These are phyloP conservation scores for Xanthoconium separans DNA, from an alignment of 1,284 basidiomycete genomes.

Conservation along the genomic window DNA sequence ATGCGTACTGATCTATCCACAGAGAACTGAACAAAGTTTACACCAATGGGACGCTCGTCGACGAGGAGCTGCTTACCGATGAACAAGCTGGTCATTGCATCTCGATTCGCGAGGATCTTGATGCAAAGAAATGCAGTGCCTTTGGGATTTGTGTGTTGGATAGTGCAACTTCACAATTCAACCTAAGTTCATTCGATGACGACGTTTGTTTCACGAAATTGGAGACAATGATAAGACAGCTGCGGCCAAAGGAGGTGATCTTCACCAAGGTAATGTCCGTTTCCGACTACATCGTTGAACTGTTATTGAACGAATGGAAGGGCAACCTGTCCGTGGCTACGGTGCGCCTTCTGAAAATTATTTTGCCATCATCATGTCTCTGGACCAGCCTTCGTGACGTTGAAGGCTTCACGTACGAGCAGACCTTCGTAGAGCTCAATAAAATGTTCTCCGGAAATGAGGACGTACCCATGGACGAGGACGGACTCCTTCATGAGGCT, in stretches of 20 bases:
- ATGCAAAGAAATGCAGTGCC: slow-evolving; percentile 46
- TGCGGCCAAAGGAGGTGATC: slow-evolving; percentile 91
- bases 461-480: slow-evolving; percentile 47
- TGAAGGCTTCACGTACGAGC: slow-evolving; percentile 77
- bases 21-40: slow-evolving; percentile 95
- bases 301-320: slow-evolving; percentile 39
- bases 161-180: slow-evolving; percentile 95
- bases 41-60: slow-evolving; percentile 96
- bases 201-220: slow-evolving; percentile 90
- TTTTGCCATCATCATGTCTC: slow-evolving; percentile 76
- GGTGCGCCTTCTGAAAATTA: slow-evolving; percentile 74
- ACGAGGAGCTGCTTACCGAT: slow-evolving; percentile 84
- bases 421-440: slow-evolving; percentile 71
- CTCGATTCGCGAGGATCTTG: slow-evolving; percentile 73
- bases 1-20: slow-evolving; percentile 6
- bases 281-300: not conserved
- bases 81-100: slow-evolving; percentile 97
- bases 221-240: slow-evolving; percentile 91
- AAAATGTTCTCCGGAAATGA: slow-evolving; percentile 59
- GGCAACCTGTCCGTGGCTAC: slow-evolving; percentile 83
- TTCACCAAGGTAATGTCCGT: slow-evolving; percentile 75
- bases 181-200: slow-evolving; percentile 87
- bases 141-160: slow-evolving; percentile 97
- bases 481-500: slow-evolving; percentile 41
- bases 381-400: slow-evolving; percentile 85